These are phyloP conservation scores for Pseudogymnoascus sp. DNA, from an alignment of 2,329 filamentous ascomycete species.

Conservation along the genomic window DNA sequence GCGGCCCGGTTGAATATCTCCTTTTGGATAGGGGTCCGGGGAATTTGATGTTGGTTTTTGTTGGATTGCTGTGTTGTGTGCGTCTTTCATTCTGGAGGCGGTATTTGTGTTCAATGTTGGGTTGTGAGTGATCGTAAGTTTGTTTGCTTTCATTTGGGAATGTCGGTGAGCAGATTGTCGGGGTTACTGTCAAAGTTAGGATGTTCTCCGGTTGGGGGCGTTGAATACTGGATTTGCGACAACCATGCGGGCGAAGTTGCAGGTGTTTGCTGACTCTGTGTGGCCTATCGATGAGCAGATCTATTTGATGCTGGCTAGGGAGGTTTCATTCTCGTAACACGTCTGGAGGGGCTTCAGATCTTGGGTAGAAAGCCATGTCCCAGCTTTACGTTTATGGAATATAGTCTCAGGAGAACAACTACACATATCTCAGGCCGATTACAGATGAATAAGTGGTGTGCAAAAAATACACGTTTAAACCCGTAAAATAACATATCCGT, in stretches of 20 bases:
- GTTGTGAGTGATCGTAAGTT: not conserved
- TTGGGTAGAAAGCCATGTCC: conserved; percentile 3
- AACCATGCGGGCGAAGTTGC: not conserved
- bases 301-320: not conserved
- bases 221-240: not conserved
- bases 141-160: not conserved
- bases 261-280: not conserved
- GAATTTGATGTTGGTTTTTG: not conserved
- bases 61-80: not conserved
- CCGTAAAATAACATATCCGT: conserved; percentile 5
- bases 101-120: not conserved
- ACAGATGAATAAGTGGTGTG: not conserved
- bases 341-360: not conserved
- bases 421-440: not conserved
- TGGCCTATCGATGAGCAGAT: not conserved
- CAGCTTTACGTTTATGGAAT: not conserved
- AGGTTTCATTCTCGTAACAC: not conserved
- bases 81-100: not conserved
- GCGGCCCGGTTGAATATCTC: not conserved
- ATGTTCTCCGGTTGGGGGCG: not conserved
- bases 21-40: not conserved
- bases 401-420: not conserved
- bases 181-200: not conserved
- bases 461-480: not conserved
- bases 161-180: not conserved